Percentiles rank a stretch among this genome's conserved stretches.
These are phyloP conservation scores for Saprolegnia diclina DNA, from an alignment of 352 stramenopile species.

Conservation along the genomic window DNA sequence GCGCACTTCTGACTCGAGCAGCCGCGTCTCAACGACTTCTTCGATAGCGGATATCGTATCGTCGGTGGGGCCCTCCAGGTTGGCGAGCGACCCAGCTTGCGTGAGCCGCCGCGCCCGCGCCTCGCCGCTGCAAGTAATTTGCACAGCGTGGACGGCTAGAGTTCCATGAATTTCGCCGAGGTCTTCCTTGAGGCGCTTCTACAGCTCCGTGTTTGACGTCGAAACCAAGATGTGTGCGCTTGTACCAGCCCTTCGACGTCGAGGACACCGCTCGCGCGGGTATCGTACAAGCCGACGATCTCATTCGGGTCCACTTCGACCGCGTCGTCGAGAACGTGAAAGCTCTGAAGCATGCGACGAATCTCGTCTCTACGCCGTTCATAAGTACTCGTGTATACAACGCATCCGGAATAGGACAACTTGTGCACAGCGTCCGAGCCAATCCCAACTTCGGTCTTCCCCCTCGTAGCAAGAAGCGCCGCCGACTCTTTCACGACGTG, in stretches of 20 bases:
- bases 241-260: slow-evolving; percentile 60
- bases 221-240: background rate
- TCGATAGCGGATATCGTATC: slow-evolving; percentile 52
- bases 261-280: slow-evolving; percentile 64
- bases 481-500: slow-evolving; percentile 79
- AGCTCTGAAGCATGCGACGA: slow-evolving; percentile 55
- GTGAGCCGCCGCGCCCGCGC: too few relatives aligned
- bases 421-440: slow-evolving; percentile 44
- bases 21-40: slow-evolving; percentile 43
- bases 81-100: background rate
- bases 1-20: slow-evolving; percentile 56
- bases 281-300: slow-evolving; percentile 74
- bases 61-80: slow-evolving; percentile 35
- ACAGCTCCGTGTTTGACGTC: too few relatives aligned
- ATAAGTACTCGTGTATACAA: background rate
- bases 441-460: slow-evolving; percentile 66
- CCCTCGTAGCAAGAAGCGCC: slow-evolving; percentile 71
- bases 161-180: too few relatives aligned
- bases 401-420: background rate
- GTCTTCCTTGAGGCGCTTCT: too few relatives aligned
- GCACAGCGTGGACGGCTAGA: too few relatives aligned
- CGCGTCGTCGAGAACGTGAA: slow-evolving; percentile 64
- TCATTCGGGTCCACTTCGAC: slow-evolving; percentile 72
- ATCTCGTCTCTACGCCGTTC: slow-evolving; percentile 45
- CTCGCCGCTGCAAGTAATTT: too few relatives aligned